phyloP scores from a whole-genome alignment of 805 yeast species.

The Nakazawaea populi region DNA sequence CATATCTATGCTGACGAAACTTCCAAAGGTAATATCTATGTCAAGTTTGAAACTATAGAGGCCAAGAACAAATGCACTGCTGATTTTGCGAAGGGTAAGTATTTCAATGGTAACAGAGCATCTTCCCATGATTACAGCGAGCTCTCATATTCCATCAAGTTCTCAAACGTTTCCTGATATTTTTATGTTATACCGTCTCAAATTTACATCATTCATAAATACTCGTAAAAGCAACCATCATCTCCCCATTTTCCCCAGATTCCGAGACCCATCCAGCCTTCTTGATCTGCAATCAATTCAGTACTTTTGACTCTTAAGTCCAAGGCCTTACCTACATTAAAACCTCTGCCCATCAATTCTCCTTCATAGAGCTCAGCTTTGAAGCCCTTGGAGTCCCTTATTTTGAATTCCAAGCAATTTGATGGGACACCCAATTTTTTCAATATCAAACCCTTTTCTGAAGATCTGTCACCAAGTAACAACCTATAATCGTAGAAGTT shows the following conservation, averaged over 20 bases:
- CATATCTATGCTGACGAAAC: not conserved
- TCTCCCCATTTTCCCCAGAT: conserved; percentile 56
- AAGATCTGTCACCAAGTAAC: conserved; percentile 22
- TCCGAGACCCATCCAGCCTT: conserved; percentile 43
- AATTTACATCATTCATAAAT: conserved; percentile 2
- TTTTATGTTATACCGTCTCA: not conserved
- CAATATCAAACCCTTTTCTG: not conserved
- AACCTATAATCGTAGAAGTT: conserved; percentile 60
- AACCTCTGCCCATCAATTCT: conserved; percentile 54
- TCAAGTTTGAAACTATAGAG: not conserved
- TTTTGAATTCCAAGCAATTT: conserved; percentile 55
- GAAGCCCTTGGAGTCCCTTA: conserved; percentile 29
- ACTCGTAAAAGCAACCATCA: conserved; percentile 67
- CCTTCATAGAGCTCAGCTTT: conserved; percentile 38
- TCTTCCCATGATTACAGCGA: not conserved
- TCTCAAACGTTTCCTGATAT: not conserved
- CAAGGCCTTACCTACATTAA: conserved; percentile 52
- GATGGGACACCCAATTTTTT: conserved; percentile 51
- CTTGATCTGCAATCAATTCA: conserved; percentile 35
- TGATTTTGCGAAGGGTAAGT: not conserved
- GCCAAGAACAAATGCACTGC: not conserved
- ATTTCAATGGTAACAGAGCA: not conserved
- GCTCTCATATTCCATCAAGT: not conserved
- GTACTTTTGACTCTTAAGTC: conserved; percentile 21
- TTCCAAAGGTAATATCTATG: not conserved